phyloP scores from a whole-genome alignment of 495 filamentous ascomycete species.

The Antarctomyces pellizariae region DNA sequence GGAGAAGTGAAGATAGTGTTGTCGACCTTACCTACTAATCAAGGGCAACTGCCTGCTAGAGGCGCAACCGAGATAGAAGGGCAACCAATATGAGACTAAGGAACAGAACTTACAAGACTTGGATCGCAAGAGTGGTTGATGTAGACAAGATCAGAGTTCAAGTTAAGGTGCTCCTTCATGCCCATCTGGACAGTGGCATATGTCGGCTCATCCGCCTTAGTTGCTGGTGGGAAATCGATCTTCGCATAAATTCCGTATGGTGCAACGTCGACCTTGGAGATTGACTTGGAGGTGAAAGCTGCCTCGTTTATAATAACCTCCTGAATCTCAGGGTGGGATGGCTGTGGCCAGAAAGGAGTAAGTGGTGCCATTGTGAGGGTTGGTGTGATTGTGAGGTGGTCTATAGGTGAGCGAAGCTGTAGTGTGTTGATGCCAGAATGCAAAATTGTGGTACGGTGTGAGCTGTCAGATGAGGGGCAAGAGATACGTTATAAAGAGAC shows the following conservation, averaged over 20 bases:
- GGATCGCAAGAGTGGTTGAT: constrained; percentile 56
- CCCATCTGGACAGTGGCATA: constrained; percentile 50
- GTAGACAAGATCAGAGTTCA: constrained; percentile 53
- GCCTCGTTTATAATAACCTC: constrained; percentile 23
- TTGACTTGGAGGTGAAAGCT: constrained; percentile 34
- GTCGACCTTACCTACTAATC: no score
- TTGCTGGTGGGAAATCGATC: constrained; percentile 28
- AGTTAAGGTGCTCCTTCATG: constrained; percentile 36
- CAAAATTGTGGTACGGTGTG: not conserved
- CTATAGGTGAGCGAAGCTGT: no score
- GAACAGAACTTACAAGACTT: constrained; percentile 27
- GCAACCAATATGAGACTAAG: no score
- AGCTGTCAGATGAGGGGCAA: not conserved
- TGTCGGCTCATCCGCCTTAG: constrained; percentile 25
- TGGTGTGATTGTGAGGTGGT: constrained; percentile 9
- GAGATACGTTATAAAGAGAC: no score
- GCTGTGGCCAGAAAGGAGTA: constrained; percentile 25
- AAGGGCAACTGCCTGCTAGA: no score
- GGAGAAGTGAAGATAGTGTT: no score
- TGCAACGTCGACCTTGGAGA: constrained; percentile 35
- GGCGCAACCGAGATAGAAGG: no score
- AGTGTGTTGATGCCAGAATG: no score
- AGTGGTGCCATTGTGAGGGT: constrained; percentile 19
- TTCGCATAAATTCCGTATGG: constrained; percentile 35
- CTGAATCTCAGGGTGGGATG: constrained; percentile 27